Percentiles rank a stretch among this genome's conserved stretches.
Evolutionary conservation across 768 basidiomycete genomes (phyloP).

Genomic region (Tephrocybe sp.): DNA sequence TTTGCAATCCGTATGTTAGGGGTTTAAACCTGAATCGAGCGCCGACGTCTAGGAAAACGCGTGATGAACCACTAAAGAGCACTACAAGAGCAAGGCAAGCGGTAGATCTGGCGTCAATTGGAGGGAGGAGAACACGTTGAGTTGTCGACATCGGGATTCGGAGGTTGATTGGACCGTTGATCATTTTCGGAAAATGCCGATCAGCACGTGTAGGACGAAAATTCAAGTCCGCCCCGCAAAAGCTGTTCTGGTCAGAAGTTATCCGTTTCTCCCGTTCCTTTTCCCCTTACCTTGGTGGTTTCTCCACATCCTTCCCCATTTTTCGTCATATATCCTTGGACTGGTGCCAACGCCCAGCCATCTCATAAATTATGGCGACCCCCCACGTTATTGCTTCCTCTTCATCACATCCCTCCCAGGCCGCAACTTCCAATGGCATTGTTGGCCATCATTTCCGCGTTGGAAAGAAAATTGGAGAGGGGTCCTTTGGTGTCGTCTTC

Average conservation of each 20-base stretch:
- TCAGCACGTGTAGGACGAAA: conserved; percentile 17
- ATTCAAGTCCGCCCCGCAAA: conserved; percentile 17
- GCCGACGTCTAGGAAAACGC: too few relatives aligned
- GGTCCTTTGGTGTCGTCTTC: conserved; percentile 97
- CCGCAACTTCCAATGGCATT: conserved; percentile 65
- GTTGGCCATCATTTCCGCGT: conserved; percentile 83
- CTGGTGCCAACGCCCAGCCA: conserved; percentile 18
- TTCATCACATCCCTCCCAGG: conserved; percentile 63
- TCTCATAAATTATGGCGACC: conserved; percentile 56
- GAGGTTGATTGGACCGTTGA: not conserved
- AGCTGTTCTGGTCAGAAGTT: conserved; percentile 2
- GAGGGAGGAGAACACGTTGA: not conserved
- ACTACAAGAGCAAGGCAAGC: too few relatives aligned
- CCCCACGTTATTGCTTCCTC: conserved; percentile 84
- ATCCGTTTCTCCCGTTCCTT: not conserved
- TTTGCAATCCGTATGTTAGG: too few relatives aligned
- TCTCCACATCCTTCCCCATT: conserved; percentile 16
- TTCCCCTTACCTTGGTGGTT: conserved; percentile 17
- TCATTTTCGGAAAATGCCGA: conserved; percentile 11
- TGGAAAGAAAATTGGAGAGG: conserved; percentile 99
- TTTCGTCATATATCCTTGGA: conserved; percentile 20
- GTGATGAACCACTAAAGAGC: too few relatives aligned
- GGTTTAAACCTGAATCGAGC: too few relatives aligned
- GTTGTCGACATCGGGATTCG: not conserved
- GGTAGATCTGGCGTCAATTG: too few relatives aligned